Evolutionary conservation across 805 yeast genomes (phyloP).

Genomic region (Schizosaccharomyces osmophilus): DNA sequence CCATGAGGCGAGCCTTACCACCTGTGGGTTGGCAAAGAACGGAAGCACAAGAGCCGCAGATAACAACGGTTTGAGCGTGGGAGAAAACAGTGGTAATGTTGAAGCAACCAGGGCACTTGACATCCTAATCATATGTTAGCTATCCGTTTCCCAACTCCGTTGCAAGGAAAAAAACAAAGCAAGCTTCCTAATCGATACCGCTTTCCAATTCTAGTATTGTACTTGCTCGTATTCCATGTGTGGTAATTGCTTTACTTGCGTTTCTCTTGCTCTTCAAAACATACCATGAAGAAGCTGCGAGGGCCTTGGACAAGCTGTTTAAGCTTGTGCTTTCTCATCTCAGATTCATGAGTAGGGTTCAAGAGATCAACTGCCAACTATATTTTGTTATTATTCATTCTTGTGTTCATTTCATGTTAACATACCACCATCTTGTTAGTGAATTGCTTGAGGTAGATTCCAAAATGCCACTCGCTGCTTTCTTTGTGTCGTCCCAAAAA

Average conservation of each 20-base stretch:
- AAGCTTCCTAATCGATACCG: too few relatives aligned
- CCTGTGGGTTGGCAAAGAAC: slow-evolving; percentile 98
- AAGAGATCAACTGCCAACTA: slow-evolving; percentile 86
- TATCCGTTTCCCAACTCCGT: neutral
- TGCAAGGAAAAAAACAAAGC: too few relatives aligned
- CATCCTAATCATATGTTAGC: slow-evolving; percentile 26
- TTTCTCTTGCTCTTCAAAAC: neutral
- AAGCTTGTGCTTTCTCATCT: slow-evolving; percentile 89
- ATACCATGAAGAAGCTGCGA: slow-evolving; percentile 84
- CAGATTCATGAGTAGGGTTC: slow-evolving; percentile 93
- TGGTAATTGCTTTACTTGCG: too few relatives aligned
- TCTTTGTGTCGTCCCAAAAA: neutral
- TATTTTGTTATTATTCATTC: neutral
- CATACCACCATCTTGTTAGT: slow-evolving; percentile 2
- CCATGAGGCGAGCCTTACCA: slow-evolving; percentile 98
- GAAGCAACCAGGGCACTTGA: slow-evolving; percentile 98
- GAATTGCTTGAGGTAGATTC: neutral
- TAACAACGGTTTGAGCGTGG: slow-evolving; percentile 98
- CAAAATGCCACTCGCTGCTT: too few relatives aligned
- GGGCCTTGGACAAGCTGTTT: slow-evolving; percentile 94
- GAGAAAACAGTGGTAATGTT: slow-evolving; percentile 98
- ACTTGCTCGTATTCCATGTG: too few relatives aligned
- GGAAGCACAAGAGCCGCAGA: slow-evolving; percentile 96
- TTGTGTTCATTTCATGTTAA: neutral
- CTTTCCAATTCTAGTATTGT: too few relatives aligned